Base-by-base conservation (phyloP, 495 filamentous ascomycete species). In the Xylaria grammica region DNA sequence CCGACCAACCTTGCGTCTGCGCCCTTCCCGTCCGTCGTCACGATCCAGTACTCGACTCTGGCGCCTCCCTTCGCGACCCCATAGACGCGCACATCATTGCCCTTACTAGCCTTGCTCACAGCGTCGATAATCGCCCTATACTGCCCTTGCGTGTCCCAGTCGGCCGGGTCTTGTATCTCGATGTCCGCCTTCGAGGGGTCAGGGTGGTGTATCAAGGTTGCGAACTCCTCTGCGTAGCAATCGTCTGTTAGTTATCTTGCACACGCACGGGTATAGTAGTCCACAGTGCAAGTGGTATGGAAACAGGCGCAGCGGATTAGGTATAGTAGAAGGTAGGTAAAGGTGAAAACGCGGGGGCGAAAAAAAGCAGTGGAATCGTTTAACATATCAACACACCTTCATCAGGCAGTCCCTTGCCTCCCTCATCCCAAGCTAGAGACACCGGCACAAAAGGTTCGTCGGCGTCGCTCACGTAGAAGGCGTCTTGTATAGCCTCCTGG, bases 391-490 rank as follows among this genome's bases (percentile, higher is more conserved):
- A 81, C 82, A 42, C 71, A 90, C 89, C 84, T 73, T 87, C 79
- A 73, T 85, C 86, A 40, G 89, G 89, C 74, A 89, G 81, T 44
- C 75, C 73, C 38, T 78, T 82, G 44, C 79, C 79, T 40, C 62
- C 71, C 44, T 85, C 87, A 46, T 82, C 78, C 83, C 83, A 93
- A 63, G 77, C 78, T 67, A 96, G 69, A 54, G 79, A 83, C 4
- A 97, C 91, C 1, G 87, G 85, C 72, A 88, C 88, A 74, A 94
- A 97, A 38, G 89, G 89, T 78, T 94, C 91, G 76, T 97, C 93
- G 6, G 90, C 84, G 62, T 97, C 93, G 58, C 89, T 93, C 4
- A 85, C 74, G 74, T 94, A 96, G 69, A 86, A 89, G 50, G 77
- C 82, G 60, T 90, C 85, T 30, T 87, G 78, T 3, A 68, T 70